Base-by-base conservation (phyloP, 352 stramenopile species). In the Globisporangium canariense region DNA sequence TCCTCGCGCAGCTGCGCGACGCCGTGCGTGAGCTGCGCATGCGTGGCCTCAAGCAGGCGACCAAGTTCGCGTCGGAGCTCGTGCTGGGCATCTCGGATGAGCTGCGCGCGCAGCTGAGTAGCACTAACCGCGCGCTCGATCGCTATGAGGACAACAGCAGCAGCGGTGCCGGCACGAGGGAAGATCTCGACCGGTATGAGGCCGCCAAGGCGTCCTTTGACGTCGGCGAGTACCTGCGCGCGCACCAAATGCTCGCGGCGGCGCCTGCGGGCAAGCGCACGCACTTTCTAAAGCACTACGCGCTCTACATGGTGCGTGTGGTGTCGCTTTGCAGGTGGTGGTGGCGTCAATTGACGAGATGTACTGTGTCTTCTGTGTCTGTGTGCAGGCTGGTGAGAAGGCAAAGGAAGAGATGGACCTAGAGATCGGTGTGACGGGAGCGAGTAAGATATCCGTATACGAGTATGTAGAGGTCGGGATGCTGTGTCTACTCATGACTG, bases 381-480 rank as follows among this genome's bases (percentile, higher is more conserved):
- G 13, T 52, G 34, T 43, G 16, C 41, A 89, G 78, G 87, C 86
- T 36, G 87, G 87, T 18, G 87, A 95, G 64, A 91, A 93, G 57
- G 74, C 78, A 45, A 93, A 91, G 40, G 82, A 94, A 58, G 86
- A 93, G 67, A 79, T 88, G 73, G 75, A 85, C 62, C 66, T 91
- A 7, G 78, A 91, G 59, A 85, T 88, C 63, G 89, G 85, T 62
- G 73, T 88, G 18, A 77, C 80, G 36, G 74, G 77, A 30, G 69
- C 74, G 32, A 76, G 74, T 66, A 77, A 76, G 62, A 5, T 28
- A 9, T 46, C 72, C 57, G 67, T 73, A n/a, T 14, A 18, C 4
- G 18, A 41, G 9, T 14, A 41, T 41, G 36, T 40, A 40, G 8
- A 8, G 11, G 36, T 14, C 36, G 36, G 9, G 11, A 41, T 11